Conservation (phyloP, 1,284 basidiomycete genomes). For the Tilletia caries region DNA sequence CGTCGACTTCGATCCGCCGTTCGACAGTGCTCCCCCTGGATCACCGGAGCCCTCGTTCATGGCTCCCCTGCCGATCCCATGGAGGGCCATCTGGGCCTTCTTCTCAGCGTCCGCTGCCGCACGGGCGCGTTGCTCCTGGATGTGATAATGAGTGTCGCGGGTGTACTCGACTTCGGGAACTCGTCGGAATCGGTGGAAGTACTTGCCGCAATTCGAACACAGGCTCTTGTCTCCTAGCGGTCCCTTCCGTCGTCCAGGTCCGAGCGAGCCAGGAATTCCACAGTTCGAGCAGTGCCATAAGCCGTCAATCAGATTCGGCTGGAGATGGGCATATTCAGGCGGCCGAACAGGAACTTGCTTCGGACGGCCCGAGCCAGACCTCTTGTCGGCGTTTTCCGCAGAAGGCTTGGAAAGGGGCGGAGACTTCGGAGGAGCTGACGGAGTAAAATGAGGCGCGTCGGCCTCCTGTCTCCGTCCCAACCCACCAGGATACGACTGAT, state of each 20-base stretch:
- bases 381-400: background rate
- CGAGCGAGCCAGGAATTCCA: slow-evolving; percentile 45
- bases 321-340: slow-evolving; percentile 15
- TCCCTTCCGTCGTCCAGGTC: slow-evolving; percentile 62
- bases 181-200: slow-evolving; percentile 47
- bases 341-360: background rate
- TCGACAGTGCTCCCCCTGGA: background rate
- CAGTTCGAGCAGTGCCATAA: slow-evolving; percentile 53
- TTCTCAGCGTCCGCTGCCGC: slow-evolving; percentile 15
- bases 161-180: slow-evolving; percentile 43
- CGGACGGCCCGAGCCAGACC: background rate
- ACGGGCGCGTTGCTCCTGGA: slow-evolving; percentile 31
- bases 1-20: background rate
- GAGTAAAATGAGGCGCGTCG: slow-evolving; percentile 34
- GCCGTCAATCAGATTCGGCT: slow-evolving; percentile 49
- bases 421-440: slow-evolving; percentile 14
- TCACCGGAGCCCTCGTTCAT: background rate
- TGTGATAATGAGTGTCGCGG: slow-evolving; percentile 40
- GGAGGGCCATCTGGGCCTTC: slow-evolving; percentile 18
- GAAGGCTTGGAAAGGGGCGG: slow-evolving; percentile 1
- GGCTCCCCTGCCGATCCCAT: slow-evolving; percentile 18
- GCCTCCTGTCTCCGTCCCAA: slow-evolving; percentile 38
- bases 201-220: slow-evolving; percentile 83
- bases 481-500: slow-evolving; percentile 39
- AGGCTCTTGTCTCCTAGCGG: slow-evolving; percentile 84